Evolutionary conservation across 352 stramenopile species (phyloP).

Genomic region (Sclerospora graminicola): DNA sequence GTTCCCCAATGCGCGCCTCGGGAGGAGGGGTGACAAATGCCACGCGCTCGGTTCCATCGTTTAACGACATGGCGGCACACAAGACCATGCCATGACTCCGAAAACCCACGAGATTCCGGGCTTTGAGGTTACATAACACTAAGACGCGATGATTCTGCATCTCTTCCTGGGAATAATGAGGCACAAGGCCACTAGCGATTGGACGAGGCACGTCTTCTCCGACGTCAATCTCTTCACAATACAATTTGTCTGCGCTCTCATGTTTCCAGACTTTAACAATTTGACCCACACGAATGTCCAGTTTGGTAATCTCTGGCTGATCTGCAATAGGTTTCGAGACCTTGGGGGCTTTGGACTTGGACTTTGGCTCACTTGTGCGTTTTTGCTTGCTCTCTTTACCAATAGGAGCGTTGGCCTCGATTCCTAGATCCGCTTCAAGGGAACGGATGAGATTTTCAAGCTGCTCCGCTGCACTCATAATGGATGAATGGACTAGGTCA

Average conservation of each 20-base stretch:
- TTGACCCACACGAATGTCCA: constrained; percentile 87
- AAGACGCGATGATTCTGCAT: constrained; percentile 80
- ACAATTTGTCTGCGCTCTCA: constrained; percentile 86
- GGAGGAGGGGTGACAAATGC: constrained; percentile 78
- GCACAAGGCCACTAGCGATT: constrained; percentile 81
- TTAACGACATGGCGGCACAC: constrained; percentile 59
- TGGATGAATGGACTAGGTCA: not conserved
- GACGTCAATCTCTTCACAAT: constrained; percentile 89
- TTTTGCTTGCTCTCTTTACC: constrained; percentile 14
- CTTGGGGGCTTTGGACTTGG: constrained; percentile 42
- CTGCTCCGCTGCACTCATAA: constrained; percentile 40
- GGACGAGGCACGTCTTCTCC: constrained; percentile 77
- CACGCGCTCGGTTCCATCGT: constrained; percentile 71
- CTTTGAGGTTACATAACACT: constrained; percentile 88
- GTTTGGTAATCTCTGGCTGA: constrained; percentile 85
- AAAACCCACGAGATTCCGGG: constrained; percentile 85
- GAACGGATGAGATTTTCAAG: constrained; percentile 56
- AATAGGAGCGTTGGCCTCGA: constrained; percentile 55
- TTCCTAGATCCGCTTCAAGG: constrained; percentile 65
- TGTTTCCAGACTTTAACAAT: constrained; percentile 91
- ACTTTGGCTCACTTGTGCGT: constrained; percentile 25
- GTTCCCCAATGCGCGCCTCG: constrained; percentile 62
- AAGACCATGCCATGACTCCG: constrained; percentile 89
- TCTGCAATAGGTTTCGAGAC: constrained; percentile 33
- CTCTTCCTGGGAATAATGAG: constrained; percentile 82